phyloP scores from a whole-genome alignment of 805 yeast species.

The Kluyveromyces aestuarii region DNA sequence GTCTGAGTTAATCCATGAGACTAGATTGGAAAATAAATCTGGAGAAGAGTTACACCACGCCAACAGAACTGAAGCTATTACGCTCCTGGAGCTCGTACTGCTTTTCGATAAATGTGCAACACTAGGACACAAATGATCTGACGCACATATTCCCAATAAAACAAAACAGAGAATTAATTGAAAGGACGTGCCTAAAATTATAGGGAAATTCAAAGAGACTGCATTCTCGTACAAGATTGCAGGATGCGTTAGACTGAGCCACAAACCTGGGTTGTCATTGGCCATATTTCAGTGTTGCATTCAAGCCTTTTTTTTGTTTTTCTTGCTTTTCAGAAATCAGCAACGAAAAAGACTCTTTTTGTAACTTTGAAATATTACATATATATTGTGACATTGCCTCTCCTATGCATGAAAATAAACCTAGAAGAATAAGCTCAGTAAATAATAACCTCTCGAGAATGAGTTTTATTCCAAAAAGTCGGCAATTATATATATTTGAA shows the following conservation, averaged over 20 bases:
- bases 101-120: conserved; percentile 25
- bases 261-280: background rate
- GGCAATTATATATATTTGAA: background rate
- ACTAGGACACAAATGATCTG: conserved; percentile 29
- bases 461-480: background rate
- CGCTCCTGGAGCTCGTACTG: conserved; percentile 9
- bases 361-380: background rate
- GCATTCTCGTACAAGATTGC: conserved; percentile 13
- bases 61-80: conserved; percentile 23
- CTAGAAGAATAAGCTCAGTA: too few species aligned
- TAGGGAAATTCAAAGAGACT: conserved; percentile 12
- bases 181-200: conserved; percentile 17
- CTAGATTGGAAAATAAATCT: conserved; percentile 28
- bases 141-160: conserved; percentile 27
- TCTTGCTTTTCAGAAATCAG: background rate
- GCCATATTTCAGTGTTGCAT: background rate
- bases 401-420: too few species aligned
- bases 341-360: background rate
- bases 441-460: too few species aligned
- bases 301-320: background rate
- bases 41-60: conserved; percentile 33
- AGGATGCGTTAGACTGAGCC: conserved; percentile 21
- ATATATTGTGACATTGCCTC: background rate
- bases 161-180: conserved; percentile 23
- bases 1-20: conserved; percentile 26